phyloP scores from a whole-genome alignment of 163 green algal genomes.

The Coccomyxa subellipsoidea region DNA sequence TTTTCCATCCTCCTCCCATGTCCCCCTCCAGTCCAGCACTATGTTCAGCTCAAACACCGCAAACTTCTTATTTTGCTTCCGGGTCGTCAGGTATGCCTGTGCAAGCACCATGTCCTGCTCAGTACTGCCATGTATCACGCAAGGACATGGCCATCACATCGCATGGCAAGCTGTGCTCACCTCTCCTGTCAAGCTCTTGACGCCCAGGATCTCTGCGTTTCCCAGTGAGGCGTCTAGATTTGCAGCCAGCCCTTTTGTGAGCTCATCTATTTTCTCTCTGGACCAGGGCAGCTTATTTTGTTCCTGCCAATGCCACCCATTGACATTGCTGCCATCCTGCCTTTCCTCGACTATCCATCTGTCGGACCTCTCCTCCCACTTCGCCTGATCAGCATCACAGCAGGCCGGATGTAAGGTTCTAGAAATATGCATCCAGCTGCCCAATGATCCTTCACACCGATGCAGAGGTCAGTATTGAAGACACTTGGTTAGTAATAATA shows the following conservation, averaged over 20 bases:
- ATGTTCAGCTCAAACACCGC: constrained; percentile 65
- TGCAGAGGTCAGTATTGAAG: no score
- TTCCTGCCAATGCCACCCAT: constrained; percentile 67
- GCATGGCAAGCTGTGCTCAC: background rate
- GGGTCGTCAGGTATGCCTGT: constrained; percentile 60
- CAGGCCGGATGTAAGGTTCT: background rate
- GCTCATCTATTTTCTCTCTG: constrained; percentile 49
- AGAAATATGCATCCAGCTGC: background rate
- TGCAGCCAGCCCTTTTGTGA: constrained; percentile 40
- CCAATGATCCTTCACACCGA: no score
- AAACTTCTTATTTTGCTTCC: constrained; percentile 72
- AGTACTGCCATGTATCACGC: background rate
- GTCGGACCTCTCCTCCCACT: constrained; percentile 14
- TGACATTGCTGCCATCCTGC: constrained; percentile 42
- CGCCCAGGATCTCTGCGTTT: constrained; percentile 30
- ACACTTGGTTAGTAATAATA: no score
- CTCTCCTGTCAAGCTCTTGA: constrained; percentile 67
- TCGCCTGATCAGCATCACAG: background rate
- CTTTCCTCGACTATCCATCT: constrained; percentile 17
- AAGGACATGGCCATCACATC: background rate
- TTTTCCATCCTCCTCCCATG: constrained; percentile 23
- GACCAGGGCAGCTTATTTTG: constrained; percentile 57
- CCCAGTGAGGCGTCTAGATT: constrained; percentile 23
- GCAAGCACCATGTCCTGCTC: background rate
- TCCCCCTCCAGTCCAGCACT: constrained; percentile 49